A percentile compares a stretch with the other conserved stretches of the same genome.
Conservation (phyloP, 192 early-diverging fungal genomes). For the Coemansia javaensis region DNA sequence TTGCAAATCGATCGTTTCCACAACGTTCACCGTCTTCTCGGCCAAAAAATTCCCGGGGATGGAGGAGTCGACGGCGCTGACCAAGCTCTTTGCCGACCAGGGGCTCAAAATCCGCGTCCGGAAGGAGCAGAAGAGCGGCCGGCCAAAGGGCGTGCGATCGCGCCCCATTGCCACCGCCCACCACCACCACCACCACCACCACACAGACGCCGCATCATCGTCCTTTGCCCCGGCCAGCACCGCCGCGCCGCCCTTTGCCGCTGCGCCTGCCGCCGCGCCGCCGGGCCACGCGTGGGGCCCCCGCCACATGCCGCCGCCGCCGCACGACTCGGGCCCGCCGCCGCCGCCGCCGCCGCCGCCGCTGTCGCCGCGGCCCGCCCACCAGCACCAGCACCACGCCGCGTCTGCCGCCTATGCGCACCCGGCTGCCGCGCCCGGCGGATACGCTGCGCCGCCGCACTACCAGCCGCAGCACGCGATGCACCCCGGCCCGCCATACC, state of each 20-base stretch:
- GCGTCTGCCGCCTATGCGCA: not conserved
- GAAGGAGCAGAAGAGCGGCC: slow-evolving; percentile 64
- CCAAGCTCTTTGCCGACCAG: slow-evolving; percentile 92
- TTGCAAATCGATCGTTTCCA: slow-evolving; percentile 81
- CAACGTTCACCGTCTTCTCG: slow-evolving; percentile 82
- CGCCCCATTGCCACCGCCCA: slow-evolving; percentile 32
- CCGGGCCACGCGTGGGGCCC: too few species aligned
- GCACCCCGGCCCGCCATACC: slow-evolving; percentile 4
- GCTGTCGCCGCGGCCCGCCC: slow-evolving; percentile 20
- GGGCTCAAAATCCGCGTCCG: slow-evolving; percentile 92
- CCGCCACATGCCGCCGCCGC: too few species aligned
- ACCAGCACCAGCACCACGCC: slow-evolving; percentile 4
- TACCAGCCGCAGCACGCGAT: slow-evolving; percentile 1
- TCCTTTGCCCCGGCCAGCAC: too few species aligned
- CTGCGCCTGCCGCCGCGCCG: too few species aligned
- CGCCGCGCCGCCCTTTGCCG: not conserved
- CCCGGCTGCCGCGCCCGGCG: not conserved
- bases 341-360: slow-evolving; percentile 8
- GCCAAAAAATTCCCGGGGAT: slow-evolving; percentile 97
- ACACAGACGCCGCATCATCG: too few species aligned
- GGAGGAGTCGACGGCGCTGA: slow-evolving; percentile 88
- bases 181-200: slow-evolving; percentile 11
- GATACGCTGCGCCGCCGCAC: not conserved
- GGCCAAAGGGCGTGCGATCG: slow-evolving; percentile 42
- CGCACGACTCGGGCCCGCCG: slow-evolving; percentile 2